These are phyloP conservation scores for Paracamarosporium sp. DNA, from an alignment of 2,329 filamentous ascomycete genomes.

Conservation along the genomic window DNA sequence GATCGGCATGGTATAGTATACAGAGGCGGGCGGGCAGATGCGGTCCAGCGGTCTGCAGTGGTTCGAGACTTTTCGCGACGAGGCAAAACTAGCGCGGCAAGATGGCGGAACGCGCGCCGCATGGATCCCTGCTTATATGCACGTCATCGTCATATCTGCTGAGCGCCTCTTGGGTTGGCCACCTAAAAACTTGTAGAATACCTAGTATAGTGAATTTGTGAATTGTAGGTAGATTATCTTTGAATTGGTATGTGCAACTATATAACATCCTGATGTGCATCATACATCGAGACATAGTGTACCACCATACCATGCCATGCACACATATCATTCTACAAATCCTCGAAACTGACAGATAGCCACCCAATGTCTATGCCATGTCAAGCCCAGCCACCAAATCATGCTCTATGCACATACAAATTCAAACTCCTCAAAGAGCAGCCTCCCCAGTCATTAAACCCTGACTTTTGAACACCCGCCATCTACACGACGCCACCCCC, in stretches of 20 bases:
- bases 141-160: neutral
- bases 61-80: conserved; percentile 4
- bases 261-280: neutral
- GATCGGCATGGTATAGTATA: neutral
- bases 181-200: too few relatives aligned
- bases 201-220: neutral
- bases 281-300: neutral
- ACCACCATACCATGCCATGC: neutral
- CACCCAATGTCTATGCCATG: conserved; percentile 1
- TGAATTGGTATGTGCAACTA: neutral
- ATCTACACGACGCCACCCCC: neutral
- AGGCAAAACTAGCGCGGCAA: conserved; percentile 1
- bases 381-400: neutral
- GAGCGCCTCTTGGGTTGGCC: neutral
- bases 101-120: neutral
- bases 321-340: neutral
- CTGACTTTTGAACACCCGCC: neutral
- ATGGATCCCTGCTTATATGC: conserved; percentile 7
- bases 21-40: neutral
- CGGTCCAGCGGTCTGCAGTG: neutral
- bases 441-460: neutral
- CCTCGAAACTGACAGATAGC: neutral
- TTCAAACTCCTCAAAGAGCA: neutral
- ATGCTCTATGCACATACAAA: neutral
- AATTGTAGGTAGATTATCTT: neutral